Evolutionary conservation across 108 stramenopile genomes (phyloP).

Genomic region (Tribonema minus): DNA sequence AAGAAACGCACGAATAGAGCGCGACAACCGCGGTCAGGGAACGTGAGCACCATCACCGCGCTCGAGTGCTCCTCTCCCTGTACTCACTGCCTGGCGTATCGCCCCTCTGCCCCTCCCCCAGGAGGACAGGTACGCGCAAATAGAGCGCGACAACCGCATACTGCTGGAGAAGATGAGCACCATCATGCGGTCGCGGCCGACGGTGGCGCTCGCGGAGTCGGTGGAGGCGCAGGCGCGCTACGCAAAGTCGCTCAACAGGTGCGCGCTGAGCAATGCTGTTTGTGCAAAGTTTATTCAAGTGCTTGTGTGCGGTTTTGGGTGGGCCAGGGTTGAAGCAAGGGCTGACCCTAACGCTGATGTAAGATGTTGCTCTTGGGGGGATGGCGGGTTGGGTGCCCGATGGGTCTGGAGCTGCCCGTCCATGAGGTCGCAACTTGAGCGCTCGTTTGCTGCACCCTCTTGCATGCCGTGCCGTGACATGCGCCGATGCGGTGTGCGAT

Average conservation of each 20-base stretch:
- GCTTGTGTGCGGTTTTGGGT: no score
- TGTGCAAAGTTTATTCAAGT: no score
- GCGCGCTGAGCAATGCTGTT: no score
- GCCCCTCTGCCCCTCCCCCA: conserved; percentile 1
- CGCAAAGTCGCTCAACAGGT: conserved; percentile 39
- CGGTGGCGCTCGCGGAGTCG: conserved; percentile 9
- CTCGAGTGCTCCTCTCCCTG: background rate
- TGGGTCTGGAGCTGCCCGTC: no score
- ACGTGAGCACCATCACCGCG: conserved; percentile 68
- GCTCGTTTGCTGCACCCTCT: no score
- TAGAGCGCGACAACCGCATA: conserved; percentile 77
- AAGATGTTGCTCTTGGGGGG: no score
- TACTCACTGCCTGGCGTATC: background rate
- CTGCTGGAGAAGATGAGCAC: conserved; percentile 76
- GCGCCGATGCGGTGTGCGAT: no score
- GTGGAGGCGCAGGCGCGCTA: background rate
- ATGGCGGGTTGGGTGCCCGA: no score
- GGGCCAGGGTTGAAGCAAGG: no score
- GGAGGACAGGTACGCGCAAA: conserved; percentile 59
- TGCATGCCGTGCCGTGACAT: no score
- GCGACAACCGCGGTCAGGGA: conserved; percentile 72
- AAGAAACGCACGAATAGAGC: conserved; percentile 64
- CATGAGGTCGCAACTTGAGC: no score
- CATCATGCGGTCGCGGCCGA: conserved; percentile 60
- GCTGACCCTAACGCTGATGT: no score